Conservation (phyloP, 495 filamentous ascomycete genomes). For the Astrothelium subdiscretum region DNA sequence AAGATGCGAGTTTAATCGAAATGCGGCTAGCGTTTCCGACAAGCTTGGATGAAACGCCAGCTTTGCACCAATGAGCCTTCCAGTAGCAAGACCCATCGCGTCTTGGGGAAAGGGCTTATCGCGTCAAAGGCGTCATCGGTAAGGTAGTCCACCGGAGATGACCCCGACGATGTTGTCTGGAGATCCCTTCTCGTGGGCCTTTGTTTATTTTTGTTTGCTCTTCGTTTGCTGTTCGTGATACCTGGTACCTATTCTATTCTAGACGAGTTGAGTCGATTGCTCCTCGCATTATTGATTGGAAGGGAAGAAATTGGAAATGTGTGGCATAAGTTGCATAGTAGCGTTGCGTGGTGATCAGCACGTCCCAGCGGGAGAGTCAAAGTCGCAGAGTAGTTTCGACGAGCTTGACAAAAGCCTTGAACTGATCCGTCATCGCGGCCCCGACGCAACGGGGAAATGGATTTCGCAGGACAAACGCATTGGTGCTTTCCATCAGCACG, state of each 20-base stretch:
- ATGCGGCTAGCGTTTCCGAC: neutral
- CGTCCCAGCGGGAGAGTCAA: neutral
- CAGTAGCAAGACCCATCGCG: neutral
- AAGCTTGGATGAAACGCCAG: neutral
- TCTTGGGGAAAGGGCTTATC: neutral
- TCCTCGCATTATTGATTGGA: no score
- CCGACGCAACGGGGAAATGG: conserved; percentile 37
- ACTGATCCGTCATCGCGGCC: conserved; percentile 36
- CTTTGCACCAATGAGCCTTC: neutral
- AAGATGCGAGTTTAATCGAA: neutral
- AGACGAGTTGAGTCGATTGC: no score
- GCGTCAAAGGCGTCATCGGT: neutral
- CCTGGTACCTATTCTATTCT: no score
- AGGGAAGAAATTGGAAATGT: neutral
- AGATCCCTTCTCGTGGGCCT: no score
- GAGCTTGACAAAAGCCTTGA: conserved; percentile 25
- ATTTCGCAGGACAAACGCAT: conserved; percentile 31
- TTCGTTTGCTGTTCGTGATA: no score
- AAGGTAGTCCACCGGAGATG: neutral
- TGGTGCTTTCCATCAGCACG: conserved; percentile 15
- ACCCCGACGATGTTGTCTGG: neutral
- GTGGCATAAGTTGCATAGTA: neutral
- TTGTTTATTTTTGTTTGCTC: no score
- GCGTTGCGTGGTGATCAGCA: neutral
- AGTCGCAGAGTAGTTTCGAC: neutral